Evolutionary conservation across 257 asterid genomes (phyloP).

Genomic region (Rehmannia glutinosa): DNA sequence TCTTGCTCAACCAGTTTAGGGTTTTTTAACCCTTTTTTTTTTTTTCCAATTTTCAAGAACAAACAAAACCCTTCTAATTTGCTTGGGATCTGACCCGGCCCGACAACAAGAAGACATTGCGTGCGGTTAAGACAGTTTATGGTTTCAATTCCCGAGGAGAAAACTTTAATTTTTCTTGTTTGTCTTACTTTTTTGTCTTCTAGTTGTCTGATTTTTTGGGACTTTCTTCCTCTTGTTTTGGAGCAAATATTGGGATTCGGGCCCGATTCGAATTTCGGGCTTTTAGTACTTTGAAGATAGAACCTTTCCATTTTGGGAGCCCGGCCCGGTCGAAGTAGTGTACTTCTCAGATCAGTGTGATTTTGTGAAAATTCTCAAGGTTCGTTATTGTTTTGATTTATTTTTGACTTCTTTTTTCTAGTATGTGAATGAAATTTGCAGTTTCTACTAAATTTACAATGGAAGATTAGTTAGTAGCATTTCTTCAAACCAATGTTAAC

Average conservation of each 20-base stretch:
- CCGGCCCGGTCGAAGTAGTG: constrained; percentile 1
- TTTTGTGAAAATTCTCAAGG: constrained; percentile 15
- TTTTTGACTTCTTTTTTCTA: no score
- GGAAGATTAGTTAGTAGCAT: no score
- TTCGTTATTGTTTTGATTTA: no score
- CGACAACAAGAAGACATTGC: constrained; percentile 28
- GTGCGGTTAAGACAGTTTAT: constrained; percentile 15
- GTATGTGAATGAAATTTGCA: no score
- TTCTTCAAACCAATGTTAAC: no score
- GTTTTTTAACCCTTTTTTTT: background rate
- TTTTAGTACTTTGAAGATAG: background rate
- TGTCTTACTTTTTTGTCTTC: constrained; percentile 8
- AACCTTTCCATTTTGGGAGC: no score
- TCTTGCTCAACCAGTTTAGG: constrained; percentile 30
- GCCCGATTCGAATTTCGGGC: background rate
- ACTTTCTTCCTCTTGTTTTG: constrained; percentile 10
- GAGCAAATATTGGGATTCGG: constrained; percentile 21
- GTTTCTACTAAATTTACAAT: background rate
- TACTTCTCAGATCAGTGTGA: background rate
- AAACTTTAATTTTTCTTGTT: background rate
- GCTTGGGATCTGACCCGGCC: constrained; percentile 33
- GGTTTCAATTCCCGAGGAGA: constrained; percentile 61
- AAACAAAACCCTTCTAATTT: constrained; percentile 4
- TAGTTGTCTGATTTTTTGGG: constrained; percentile 22
- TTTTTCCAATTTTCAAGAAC: background rate